Evolutionary conservation across 805 yeast species (phyloP).

Genomic region (Cyberlindnera amylophila): DNA sequence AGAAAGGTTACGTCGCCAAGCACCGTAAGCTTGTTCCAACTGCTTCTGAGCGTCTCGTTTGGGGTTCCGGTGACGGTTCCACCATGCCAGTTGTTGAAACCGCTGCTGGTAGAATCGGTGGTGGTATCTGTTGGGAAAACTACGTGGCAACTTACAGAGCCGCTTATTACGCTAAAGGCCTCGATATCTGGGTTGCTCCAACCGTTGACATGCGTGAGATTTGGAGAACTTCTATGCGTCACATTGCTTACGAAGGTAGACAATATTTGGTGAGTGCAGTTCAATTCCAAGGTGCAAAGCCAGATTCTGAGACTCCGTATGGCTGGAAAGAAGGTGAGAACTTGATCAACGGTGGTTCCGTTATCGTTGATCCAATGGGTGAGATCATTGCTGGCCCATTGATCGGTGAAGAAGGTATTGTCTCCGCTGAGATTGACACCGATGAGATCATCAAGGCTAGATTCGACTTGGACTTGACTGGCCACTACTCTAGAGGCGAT

Average conservation of each 20-base stretch:
- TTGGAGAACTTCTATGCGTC: slow-evolving; percentile 40
- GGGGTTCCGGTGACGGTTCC: slow-evolving; percentile 48
- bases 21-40: slow-evolving; percentile 45
- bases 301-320: slow-evolving; percentile 27
- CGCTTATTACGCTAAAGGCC: slow-evolving; percentile 41
- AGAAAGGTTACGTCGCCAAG: slow-evolving; percentile 35
- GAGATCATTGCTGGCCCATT: slow-evolving; percentile 42
- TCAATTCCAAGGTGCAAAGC: slow-evolving; percentile 34
- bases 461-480: slow-evolving; percentile 39
- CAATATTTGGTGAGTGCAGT: slow-evolving; percentile 38
- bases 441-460: slow-evolving; percentile 36
- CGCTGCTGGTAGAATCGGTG: slow-evolving; percentile 37
- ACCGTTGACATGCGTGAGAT: slow-evolving; percentile 43
- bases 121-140: slow-evolving; percentile 47
- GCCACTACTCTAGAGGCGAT: slow-evolving; percentile 43
- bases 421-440: slow-evolving; percentile 39
- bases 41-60: slow-evolving; percentile 40
- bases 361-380: slow-evolving; percentile 40
- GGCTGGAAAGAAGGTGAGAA: slow-evolving; percentile 32
- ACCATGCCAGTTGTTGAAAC: slow-evolving; percentile 37
- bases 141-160: slow-evolving; percentile 38
- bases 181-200: slow-evolving; percentile 41
- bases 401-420: slow-evolving; percentile 37
- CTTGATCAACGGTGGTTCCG: slow-evolving; percentile 39
- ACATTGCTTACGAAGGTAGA: slow-evolving; percentile 41